Base-by-base conservation (phyloP, 225 moss, liverwort and hornwort genomes). In the Bryoerythrophyllum caledonicum region DNA sequence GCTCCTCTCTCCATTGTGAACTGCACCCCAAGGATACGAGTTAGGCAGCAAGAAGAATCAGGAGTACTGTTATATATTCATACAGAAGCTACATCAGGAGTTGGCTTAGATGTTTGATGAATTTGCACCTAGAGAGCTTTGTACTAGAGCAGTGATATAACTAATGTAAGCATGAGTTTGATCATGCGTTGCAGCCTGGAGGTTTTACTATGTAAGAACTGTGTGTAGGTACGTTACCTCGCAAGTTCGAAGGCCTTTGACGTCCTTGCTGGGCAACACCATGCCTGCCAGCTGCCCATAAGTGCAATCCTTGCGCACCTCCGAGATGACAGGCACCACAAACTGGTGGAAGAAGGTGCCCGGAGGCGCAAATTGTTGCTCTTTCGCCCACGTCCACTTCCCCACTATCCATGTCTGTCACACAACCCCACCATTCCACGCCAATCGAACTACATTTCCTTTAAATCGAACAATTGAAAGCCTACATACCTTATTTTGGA, bases 271-370 rank as follows among this genome's bases (percentile, higher is more conserved):
- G 10, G 96, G 96, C 69, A 96, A 68, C 15, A 35, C 38, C 92
- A 96, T 92, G 70, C 88, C 93, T 63, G 93, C 93, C 25, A 93
- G 72, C 35, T 84, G 85, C 25, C 96, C 96, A 11, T 96, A 96
- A 1, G 82, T 91, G 77, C 96, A 96, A 76, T 96, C 96, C 75
- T 88, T 88, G 25, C 96, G 90, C 57, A 84, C 79, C 76, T 94
- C 92, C 24, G 78, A 49, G 4, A 96, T 85, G 32, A 86, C 88
- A 10, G 96, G 96, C 6, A 96, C 94, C 59, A 96, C 96, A 53
- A 96, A 96, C 66, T 96, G 94, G 82, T 96, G 96, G 76, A 93
- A 94, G 73, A 92, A 91, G 14, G 96, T 91, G 28, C 92, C 92
- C 9, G 87, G 63, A 68, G 96, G 92, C 59, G 96, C 96, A 35